Percentiles rank a stretch among this genome's conserved stretches.
Conservation (phyloP, 2,329 filamentous ascomycete genomes). For the Rhynchosporium secalis region DNA sequence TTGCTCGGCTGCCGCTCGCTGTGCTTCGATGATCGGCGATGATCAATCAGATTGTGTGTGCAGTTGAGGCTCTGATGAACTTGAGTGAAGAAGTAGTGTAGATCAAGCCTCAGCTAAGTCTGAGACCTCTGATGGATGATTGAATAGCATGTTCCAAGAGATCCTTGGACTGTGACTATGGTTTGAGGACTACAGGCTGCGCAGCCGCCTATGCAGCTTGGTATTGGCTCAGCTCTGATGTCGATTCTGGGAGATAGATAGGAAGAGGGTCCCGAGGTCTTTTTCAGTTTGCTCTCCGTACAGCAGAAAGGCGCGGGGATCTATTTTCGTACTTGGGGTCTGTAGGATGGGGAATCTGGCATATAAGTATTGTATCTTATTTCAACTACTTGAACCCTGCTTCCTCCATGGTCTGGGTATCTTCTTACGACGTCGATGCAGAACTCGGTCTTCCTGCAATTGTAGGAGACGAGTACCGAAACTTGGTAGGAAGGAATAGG, state of each 20-base stretch:
- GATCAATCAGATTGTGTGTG: neutral
- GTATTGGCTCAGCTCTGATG: slow-evolving; percentile 1
- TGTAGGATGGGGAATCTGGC: neutral
- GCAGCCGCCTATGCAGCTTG: slow-evolving; percentile 6
- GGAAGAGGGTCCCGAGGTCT: no score
- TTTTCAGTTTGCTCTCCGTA: neutral
- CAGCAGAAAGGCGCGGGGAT: neutral
- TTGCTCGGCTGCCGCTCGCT: slow-evolving; percentile 3
- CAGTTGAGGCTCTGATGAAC: neutral
- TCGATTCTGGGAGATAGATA: neutral
- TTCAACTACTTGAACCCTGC: neutral
- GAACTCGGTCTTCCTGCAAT: no score
- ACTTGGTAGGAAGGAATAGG: no score
- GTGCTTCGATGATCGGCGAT: neutral
- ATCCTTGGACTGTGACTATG: neutral
- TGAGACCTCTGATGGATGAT: no score
- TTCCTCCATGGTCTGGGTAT: neutral
- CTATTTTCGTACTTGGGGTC: neutral
- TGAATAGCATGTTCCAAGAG: no score
- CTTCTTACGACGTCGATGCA: no score
- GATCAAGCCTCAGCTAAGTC: no score
- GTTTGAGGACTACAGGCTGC: slow-evolving; percentile 1
- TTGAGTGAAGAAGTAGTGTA: neutral
- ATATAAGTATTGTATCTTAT: neutral
- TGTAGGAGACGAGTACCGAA: no score